Evolutionary conservation across 345 rosid species (phyloP).

Genomic region (Trapa bicornis): DNA sequence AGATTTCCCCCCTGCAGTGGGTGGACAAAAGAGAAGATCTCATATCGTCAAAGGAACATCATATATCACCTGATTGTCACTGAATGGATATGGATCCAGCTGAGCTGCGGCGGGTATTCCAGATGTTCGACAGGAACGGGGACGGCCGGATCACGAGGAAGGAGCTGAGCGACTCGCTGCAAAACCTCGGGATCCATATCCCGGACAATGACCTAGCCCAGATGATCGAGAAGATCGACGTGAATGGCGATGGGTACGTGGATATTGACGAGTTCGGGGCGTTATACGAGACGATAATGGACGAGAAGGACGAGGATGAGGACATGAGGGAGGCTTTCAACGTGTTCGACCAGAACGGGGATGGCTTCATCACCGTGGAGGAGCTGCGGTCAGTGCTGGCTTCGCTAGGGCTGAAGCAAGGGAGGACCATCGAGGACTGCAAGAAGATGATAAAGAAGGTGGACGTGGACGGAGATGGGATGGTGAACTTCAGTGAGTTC

Average conservation of each 20-base stretch:
- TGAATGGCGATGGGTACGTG: slow-evolving; percentile 68
- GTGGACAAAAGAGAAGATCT: too few relatives aligned
- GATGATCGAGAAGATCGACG: slow-evolving; percentile 85
- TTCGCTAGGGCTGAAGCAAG: slow-evolving; percentile 74
- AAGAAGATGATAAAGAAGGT: slow-evolving; percentile 80
- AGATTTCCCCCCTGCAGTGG: too few relatives aligned
- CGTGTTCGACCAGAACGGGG: slow-evolving; percentile 80
- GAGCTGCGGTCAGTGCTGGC: slow-evolving; percentile 66
- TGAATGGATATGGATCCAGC: slow-evolving; percentile 42
- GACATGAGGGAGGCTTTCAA: slow-evolving; percentile 81
- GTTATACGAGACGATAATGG: slow-evolving; percentile 65
- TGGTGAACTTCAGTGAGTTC: slow-evolving; percentile 72
- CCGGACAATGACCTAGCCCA: slow-evolving; percentile 50
- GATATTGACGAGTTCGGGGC: slow-evolving; percentile 77
- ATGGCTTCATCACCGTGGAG: slow-evolving; percentile 79
- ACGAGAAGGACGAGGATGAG: slow-evolving; percentile 67
- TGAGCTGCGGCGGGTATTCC: slow-evolving; percentile 64
- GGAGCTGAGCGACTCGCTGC: slow-evolving; percentile 57
- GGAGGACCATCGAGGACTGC: slow-evolving; percentile 71
- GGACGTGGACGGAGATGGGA: slow-evolving; percentile 96
- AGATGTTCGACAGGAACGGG: slow-evolving; percentile 80
- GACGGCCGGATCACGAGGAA: slow-evolving; percentile 68
- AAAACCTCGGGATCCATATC: slow-evolving; percentile 60
- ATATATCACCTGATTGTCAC: neutral
- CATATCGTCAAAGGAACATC: too few relatives aligned